These are phyloP conservation scores for Pleodorina starrii DNA, from an alignment of 139 green algal species.

Conservation along the genomic window DNA sequence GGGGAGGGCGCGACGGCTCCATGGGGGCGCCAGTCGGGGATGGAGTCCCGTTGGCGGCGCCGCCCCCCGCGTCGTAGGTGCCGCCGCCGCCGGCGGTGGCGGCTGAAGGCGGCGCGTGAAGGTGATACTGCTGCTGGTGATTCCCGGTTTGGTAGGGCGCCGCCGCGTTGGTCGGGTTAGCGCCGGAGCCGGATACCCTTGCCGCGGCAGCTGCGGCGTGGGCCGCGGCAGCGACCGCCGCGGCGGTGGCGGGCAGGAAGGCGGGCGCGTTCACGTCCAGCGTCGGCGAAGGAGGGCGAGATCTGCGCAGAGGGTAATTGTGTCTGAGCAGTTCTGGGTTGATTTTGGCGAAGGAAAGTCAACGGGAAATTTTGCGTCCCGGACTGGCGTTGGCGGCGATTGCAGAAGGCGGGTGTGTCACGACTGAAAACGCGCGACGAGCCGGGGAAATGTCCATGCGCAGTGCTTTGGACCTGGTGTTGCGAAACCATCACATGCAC, in stretches of 20 bases:
- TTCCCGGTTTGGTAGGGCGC: too few relatives aligned
- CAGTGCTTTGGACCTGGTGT: too few relatives aligned
- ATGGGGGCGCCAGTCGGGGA: background rate
- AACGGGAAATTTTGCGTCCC: too few relatives aligned
- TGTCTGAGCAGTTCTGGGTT: too few relatives aligned
- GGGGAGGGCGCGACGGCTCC: background rate
- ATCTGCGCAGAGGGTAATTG: too few relatives aligned
- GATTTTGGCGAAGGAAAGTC: too few relatives aligned
- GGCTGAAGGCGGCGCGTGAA: background rate
- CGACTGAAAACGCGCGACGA: too few relatives aligned
- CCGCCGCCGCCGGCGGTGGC: too few relatives aligned
- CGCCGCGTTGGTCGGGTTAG: background rate
- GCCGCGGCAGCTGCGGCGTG: background rate
- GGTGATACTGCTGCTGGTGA: background rate
- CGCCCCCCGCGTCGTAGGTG: background rate
- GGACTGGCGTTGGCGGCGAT: too few relatives aligned
- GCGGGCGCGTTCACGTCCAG: slow-evolving; percentile 27
- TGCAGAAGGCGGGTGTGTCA: too few relatives aligned
- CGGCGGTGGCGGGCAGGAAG: slow-evolving; percentile 16
- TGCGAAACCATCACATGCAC: too few relatives aligned
- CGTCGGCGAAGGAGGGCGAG: slow-evolving; percentile 7
- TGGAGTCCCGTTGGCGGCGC: background rate
- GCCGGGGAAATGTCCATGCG: too few relatives aligned
- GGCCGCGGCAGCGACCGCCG: background rate
- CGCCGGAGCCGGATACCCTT: background rate